These are phyloP conservation scores for Eucalyptus rudis DNA, from an alignment of 345 rosid genomes.

Conservation along the genomic window DNA sequence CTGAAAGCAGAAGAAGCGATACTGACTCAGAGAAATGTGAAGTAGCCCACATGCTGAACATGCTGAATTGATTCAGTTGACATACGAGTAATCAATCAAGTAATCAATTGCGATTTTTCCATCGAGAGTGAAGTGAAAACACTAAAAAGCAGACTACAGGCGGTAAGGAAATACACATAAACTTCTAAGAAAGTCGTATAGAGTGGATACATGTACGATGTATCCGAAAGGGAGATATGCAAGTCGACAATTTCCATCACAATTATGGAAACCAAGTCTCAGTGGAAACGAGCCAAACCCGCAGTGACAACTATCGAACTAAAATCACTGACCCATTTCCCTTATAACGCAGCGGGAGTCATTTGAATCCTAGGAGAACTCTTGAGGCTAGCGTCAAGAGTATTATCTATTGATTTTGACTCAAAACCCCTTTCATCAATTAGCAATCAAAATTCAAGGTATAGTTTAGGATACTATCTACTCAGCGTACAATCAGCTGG, in stretches of 20 bases:
- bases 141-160: not conserved
- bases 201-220: not conserved
- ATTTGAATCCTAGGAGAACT: not conserved
- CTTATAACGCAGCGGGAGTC: not conserved
- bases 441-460: not conserved
- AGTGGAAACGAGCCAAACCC: not conserved
- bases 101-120: not conserved
- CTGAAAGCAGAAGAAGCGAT: conserved; percentile 15
- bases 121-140: not conserved
- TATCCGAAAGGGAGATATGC: not conserved
- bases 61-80: not conserved
- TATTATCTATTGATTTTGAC: not conserved
- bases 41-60: not conserved
- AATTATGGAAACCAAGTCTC: not conserved
- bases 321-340: not conserved
- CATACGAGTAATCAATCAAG: not conserved
- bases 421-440: not conserved
- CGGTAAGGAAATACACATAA: not conserved
- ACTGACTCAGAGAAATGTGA: not conserved
- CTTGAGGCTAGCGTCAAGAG: not conserved
- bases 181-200: not conserved
- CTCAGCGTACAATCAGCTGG: not conserved
- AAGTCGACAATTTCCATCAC: not conserved
- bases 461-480: not conserved
- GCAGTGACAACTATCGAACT: not conserved